A percentile compares a stretch with the other conserved stretches of the same genome.
phyloP scores from a whole-genome alignment of 352 stramenopile genomes.

The Pythium utonaiense region DNA sequence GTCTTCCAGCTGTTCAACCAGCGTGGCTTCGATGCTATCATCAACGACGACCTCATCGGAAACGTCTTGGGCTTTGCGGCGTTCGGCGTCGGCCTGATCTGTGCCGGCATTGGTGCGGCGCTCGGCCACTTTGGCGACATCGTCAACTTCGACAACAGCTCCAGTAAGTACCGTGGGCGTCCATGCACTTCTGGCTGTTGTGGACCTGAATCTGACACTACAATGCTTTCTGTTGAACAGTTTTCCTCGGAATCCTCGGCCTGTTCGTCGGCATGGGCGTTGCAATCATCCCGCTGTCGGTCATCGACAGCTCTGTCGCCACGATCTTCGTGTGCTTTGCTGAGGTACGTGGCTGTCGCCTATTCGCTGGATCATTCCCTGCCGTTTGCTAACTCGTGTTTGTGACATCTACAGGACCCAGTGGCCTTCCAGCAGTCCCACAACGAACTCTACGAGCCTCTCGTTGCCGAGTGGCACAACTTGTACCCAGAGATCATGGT shows the following conservation, averaged over 20 bases:
- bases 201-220: background rate
- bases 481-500: slow-evolving; percentile 88
- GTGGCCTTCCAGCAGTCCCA: slow-evolving; percentile 77
- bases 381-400: background rate
- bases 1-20: slow-evolving; percentile 92
- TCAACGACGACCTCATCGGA: slow-evolving; percentile 95
- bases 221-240: slow-evolving; percentile 23
- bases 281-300: slow-evolving; percentile 86
- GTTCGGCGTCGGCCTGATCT: slow-evolving; percentile 86
- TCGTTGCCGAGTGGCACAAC: slow-evolving; percentile 87
- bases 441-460: slow-evolving; percentile 74
- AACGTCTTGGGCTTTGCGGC: slow-evolving; percentile 89
- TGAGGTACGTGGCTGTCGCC: slow-evolving; percentile 44
- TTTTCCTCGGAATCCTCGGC: slow-evolving; percentile 75
- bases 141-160: slow-evolving; percentile 64
- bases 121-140: slow-evolving; percentile 48
- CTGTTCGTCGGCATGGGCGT: slow-evolving; percentile 88
- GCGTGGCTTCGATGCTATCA: slow-evolving; percentile 94
- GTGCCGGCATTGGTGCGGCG: slow-evolving; percentile 48
- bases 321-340: slow-evolving; percentile 97
- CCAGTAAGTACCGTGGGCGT: slow-evolving; percentile 26
- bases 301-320: slow-evolving; percentile 93
- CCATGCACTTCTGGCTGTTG: background rate
- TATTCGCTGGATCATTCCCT: background rate
- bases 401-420: slow-evolving; percentile 38